Evolutionary conservation across 352 stramenopile genomes (phyloP), one percentile per base, ranked within the genome.

Genomic region (Pythium rhizo-oryzae): DNA sequence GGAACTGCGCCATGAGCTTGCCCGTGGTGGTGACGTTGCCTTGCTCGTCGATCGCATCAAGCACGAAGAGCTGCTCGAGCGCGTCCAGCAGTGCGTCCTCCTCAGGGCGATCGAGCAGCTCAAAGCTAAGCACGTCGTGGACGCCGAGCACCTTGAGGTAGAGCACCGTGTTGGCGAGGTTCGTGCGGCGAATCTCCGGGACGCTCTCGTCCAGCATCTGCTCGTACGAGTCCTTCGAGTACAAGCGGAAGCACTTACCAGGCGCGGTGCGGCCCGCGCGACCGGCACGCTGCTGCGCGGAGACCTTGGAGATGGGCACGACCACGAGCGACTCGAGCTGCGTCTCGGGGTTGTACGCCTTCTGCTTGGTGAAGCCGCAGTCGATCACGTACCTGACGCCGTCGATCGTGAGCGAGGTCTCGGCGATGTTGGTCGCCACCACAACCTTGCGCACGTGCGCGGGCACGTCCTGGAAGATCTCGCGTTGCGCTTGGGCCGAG

Each of bases 311-410:
- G 72, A 99, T 99, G 3, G 97, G 97, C 43, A 93, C 98, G 18
- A 99, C 97, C 28, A 99, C 83, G 54, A 99, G 78, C n/a, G 94
- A 99, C 79, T 99, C 97, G 13, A 99, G 64, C 99, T 99, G 23
- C 97, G 87, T 39, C 30, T 59, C 49, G 2, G 98, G 97, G 83
- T 99, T 99, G 85, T 99, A 99, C 23, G 99, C 95, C 82, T 99
- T 99, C 79, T 99, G 97, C 83, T 99, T 99, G 33, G 89, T 98
- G 74, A 99, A 99, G 53, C 98, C 98, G 24, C 97, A 96, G 81
- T 99, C 98, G 46, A 99, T 91, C 33, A 99, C 98, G 80, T 99
- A 99, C 19, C 99, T 97, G 66, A 99, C 99, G 24, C 97, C 98
- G 78, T 99, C 97, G 79, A 99, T 99, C 1, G 98, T 99, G n/a